Percentiles rank a stretch among this genome's conserved stretches.
Evolutionary conservation across 441 rosid genomes (phyloP).

Genomic region (Populus hybrid): DNA sequence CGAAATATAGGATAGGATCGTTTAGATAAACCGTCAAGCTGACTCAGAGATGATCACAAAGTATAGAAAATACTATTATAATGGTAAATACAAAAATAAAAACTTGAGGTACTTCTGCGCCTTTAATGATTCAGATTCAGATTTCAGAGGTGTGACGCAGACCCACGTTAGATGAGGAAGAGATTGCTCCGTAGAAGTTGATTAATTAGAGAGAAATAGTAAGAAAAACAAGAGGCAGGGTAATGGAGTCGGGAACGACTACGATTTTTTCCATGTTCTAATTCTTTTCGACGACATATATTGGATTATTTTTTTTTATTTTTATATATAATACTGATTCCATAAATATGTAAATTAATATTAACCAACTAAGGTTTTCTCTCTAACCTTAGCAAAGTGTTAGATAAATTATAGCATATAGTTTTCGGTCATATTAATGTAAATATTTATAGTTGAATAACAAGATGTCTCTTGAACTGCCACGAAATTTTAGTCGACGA

Average conservation of each 20-base stretch:
- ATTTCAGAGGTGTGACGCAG: not conserved
- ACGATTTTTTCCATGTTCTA: no score
- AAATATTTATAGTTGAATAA: no score
- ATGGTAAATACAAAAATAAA: not conserved
- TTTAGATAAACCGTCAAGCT: not conserved
- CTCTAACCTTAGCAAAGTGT: not conserved
- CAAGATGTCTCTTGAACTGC: not conserved
- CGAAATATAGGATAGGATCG: not conserved
- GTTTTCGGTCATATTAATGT: not conserved
- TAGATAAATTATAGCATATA: not conserved
- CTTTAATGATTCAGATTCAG: not conserved
- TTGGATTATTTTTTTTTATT: not conserved
- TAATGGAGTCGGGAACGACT: not conserved
- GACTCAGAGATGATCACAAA: not conserved
- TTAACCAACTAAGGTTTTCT: not conserved
- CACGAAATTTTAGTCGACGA: not conserved
- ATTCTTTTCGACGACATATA: not conserved
- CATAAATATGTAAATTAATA: not conserved
- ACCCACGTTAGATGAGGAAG: not conserved
- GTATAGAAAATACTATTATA: not conserved
- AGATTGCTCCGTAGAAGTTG: not conserved
- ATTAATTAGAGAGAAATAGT: not conserved
- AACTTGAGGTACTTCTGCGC: not conserved
- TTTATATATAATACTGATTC: not conserved
- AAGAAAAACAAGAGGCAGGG: not conserved